Conservation (phyloP, 2,329 filamentous ascomycete species). For the Sclerotinia trifoliorum region DNA sequence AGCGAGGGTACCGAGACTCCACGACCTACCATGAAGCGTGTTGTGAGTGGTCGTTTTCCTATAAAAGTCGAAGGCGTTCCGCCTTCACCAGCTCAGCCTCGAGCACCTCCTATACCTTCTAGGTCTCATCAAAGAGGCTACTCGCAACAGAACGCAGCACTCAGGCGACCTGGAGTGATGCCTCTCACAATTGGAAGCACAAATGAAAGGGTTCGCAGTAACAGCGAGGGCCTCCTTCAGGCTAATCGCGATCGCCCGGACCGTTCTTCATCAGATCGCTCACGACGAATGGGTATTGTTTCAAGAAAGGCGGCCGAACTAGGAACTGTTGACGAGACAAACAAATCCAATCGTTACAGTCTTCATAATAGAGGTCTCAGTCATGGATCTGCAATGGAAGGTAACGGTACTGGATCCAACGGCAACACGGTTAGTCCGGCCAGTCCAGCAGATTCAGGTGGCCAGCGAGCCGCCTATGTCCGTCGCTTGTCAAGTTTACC, state of each 20-base stretch:
- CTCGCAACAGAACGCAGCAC: constrained; percentile 62
- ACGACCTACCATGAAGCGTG: constrained; percentile 59
- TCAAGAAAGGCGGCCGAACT: constrained; percentile 60
- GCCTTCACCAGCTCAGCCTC: constrained; percentile 63
- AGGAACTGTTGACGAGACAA: constrained; percentile 59
- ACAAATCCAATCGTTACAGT: constrained; percentile 60
- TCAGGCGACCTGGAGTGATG: constrained; percentile 71
- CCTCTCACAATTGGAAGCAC: constrained; percentile 66
- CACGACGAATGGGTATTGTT: constrained; percentile 63
- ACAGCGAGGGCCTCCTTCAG: constrained; percentile 60
- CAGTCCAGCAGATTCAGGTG: constrained; percentile 57
- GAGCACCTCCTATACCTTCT: constrained; percentile 74
- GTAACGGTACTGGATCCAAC: constrained; percentile 34
- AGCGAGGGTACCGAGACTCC: constrained; percentile 81
- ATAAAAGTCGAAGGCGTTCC: constrained; percentile 74
- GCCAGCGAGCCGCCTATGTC: constrained; percentile 60
- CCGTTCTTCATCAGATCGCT: constrained; percentile 49
- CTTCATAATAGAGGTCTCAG: constrained; percentile 62
- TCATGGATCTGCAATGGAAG: constrained; percentile 67
- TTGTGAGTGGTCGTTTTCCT: constrained; percentile 63
- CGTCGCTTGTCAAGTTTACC: constrained; percentile 62
- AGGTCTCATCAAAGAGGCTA: constrained; percentile 77
- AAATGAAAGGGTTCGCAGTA: constrained; percentile 66
- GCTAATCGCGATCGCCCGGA: constrained; percentile 41
- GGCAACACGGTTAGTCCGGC: constrained; percentile 49